Evolutionary conservation across 768 basidiomycete genomes (phyloP).

Genomic region (Panus rudis): DNA sequence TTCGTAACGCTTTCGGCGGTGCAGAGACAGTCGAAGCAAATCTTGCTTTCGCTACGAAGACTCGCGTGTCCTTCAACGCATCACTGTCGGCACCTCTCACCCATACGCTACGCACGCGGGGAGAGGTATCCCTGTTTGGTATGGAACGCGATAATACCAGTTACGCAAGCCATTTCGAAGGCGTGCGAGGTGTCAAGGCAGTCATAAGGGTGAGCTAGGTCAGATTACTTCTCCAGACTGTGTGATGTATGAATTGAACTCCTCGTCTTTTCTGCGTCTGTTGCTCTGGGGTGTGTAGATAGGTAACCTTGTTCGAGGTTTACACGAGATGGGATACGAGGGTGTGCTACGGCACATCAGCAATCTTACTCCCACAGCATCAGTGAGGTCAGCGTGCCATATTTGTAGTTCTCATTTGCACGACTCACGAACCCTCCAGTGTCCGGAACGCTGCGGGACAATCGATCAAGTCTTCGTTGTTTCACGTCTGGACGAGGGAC

Average conservation of each 20-base stretch:
- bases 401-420: neutral
- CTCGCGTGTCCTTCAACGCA: slow-evolving; percentile 74
- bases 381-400: slow-evolving; percentile 58
- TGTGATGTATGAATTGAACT: slow-evolving; percentile 12
- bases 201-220: slow-evolving; percentile 70
- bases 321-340: slow-evolving; percentile 84
- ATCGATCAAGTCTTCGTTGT: slow-evolving; percentile 74
- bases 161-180: slow-evolving; percentile 68
- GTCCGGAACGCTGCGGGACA: slow-evolving; percentile 81
- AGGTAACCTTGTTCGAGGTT: slow-evolving; percentile 24
- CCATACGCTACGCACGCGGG: slow-evolving; percentile 54
- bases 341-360: slow-evolving; percentile 71
- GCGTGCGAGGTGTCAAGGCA: slow-evolving; percentile 56
- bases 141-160: slow-evolving; percentile 74
- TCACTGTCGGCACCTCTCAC: slow-evolving; percentile 57
- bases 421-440: slow-evolving; percentile 31
- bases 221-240: slow-evolving; percentile 24
- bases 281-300: slow-evolving; percentile 11
- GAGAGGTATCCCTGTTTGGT: slow-evolving; percentile 65
- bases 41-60: slow-evolving; percentile 80
- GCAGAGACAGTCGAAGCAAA: slow-evolving; percentile 85
- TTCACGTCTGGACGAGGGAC: slow-evolving; percentile 70
- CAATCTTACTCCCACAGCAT: slow-evolving; percentile 66
- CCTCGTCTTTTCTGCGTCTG: slow-evolving; percentile 7
- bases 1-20: slow-evolving; percentile 87